Evolutionary conservation across 2,329 filamentous ascomycete species (phyloP).

Genomic region (Nemania sp.): DNA sequence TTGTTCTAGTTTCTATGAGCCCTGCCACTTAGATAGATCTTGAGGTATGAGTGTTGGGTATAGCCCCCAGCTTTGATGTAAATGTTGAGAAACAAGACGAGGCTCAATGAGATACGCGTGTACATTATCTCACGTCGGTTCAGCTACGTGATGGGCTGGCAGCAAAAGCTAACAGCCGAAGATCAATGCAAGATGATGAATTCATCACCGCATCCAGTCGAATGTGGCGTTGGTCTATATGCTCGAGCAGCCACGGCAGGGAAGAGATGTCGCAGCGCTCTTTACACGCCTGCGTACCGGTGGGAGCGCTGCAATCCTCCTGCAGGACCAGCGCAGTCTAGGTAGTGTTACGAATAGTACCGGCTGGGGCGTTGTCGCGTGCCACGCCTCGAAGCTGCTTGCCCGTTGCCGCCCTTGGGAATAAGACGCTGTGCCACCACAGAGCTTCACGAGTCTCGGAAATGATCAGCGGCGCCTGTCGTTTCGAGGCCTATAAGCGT

Average conservation of each 20-base stretch:
- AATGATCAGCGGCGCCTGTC: constrained; percentile 5
- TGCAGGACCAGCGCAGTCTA: constrained; percentile 5
- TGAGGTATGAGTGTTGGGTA: no score
- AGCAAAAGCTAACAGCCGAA: not conserved
- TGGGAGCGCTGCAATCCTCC: no score
- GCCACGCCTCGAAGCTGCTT: constrained; percentile 11
- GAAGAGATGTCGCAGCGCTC: not conserved
- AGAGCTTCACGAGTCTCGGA: constrained; percentile 8
- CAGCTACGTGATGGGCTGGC: not conserved
- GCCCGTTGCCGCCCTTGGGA: no score
- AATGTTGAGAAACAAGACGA: no score
- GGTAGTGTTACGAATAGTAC: no score
- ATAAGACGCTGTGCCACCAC: constrained; percentile 19
- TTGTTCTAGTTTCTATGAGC: no score
- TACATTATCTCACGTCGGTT: not conserved
- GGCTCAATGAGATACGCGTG: no score
- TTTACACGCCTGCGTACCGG: not conserved
- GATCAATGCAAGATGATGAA: constrained; percentile 22
- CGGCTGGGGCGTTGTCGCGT: no score
- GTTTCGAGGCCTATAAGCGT: not conserved
- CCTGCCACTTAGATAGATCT: no score
- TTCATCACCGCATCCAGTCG: constrained; percentile 3
- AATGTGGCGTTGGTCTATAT: not conserved
- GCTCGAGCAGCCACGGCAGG: not conserved
- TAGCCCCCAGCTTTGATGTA: no score